Conservation (phyloP, 495 filamentous ascomycete species). For the Aspergillus asperescens region DNA sequence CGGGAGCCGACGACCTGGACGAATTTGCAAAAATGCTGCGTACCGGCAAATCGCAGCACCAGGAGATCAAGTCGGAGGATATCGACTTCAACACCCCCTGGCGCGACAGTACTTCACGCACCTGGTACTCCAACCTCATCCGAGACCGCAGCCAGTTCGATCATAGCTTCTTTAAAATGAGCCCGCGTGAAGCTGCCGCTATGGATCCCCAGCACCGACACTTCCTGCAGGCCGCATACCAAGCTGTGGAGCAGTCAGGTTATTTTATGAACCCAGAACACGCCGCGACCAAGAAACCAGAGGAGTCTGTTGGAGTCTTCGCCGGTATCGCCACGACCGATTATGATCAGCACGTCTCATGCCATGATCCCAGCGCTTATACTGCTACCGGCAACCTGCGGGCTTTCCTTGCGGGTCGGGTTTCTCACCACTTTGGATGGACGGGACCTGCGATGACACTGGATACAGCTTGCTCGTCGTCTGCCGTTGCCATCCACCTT, state of each 20-base stretch:
- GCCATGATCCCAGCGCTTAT: constrained; percentile 22
- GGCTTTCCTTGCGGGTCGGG: constrained; percentile 28
- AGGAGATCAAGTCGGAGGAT: constrained; percentile 24
- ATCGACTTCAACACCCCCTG: constrained; percentile 16
- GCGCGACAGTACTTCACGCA: constrained; percentile 13
- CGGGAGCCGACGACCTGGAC: constrained; percentile 41
- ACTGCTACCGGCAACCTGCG: neutral
- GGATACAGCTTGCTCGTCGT: constrained; percentile 44
- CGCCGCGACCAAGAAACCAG: neutral
- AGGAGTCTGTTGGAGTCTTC: constrained; percentile 31
- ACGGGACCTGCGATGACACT: constrained; percentile 34
- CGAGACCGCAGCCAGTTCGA: constrained; percentile 28
- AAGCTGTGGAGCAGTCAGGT: constrained; percentile 49
- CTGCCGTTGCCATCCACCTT: constrained; percentile 27
- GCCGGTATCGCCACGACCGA: constrained; percentile 42
- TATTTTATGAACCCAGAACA: constrained; percentile 36
- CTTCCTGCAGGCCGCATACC: constrained; percentile 51
- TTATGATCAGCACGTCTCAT: constrained; percentile 32
- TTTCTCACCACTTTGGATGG: constrained; percentile 44
- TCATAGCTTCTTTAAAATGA: constrained; percentile 51
- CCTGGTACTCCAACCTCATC: constrained; percentile 6
- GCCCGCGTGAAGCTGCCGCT: constrained; percentile 41
- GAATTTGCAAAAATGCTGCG: constrained; percentile 41
- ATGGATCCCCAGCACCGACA: constrained; percentile 44
- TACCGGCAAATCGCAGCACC: constrained; percentile 37